phyloP scores from a whole-genome alignment of 495 filamentous ascomycete genomes.

The Aspergillus diversus region DNA sequence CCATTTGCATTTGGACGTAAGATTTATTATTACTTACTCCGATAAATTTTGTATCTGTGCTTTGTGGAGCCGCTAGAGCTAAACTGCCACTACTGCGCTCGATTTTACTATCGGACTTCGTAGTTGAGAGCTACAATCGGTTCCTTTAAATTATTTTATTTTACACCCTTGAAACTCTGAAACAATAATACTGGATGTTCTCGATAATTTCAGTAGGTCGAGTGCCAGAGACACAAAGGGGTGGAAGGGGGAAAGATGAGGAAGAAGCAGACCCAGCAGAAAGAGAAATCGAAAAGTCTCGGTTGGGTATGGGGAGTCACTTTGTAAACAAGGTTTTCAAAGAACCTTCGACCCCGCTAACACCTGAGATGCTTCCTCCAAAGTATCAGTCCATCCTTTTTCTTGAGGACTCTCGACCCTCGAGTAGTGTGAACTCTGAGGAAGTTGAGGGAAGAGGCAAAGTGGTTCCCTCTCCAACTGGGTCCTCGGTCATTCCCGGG shows the following conservation, averaged over 20 bases:
- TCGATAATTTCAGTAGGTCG: background rate
- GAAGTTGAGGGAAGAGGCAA: background rate
- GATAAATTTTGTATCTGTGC: background rate
- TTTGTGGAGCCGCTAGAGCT: background rate
- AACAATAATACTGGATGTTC: background rate
- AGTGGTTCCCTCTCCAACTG: slow-evolving; percentile 16
- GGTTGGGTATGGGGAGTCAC: background rate
- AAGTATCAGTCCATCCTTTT: no score
- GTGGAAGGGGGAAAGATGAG: no score
- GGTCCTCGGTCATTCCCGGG: slow-evolving; percentile 39
- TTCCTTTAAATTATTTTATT: background rate
- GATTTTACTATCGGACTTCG: no score
- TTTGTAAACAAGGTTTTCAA: background rate
- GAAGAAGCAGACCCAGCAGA: no score
- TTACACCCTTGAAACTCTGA: slow-evolving; percentile 1
- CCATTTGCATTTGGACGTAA: no score
- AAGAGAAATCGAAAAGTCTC: background rate
- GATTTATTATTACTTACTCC: background rate
- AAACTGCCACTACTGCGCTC: no score
- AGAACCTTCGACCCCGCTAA: background rate
- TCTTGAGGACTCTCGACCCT: no score
- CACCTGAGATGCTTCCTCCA: background rate
- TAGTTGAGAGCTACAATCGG: no score
- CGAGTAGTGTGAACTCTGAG: background rate
- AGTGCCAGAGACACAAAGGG: no score